Base-by-base conservation (phyloP, 257 asterid genomes). In the Solanum paucissectum region DNA sequence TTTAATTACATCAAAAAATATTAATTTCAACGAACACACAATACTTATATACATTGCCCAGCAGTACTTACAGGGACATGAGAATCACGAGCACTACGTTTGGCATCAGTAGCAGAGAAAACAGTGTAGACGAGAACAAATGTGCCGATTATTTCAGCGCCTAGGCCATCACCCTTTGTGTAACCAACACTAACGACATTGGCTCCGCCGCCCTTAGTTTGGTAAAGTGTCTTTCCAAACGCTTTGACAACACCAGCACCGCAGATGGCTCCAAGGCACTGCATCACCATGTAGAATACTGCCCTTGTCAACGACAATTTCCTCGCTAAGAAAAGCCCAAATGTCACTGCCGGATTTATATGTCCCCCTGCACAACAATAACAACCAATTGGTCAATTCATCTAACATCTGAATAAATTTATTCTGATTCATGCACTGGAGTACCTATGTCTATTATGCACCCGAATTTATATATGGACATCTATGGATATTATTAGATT, bases 61-160 rank as follows among this genome's bases (percentile, higher is more conserved):
- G 40, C 75, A 49, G 25, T 44, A 29, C 91, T 87, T 91, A 89
- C 93, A 46, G 93, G 93, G 60, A 91, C 90, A 73, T 91, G 93
- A 1, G 93, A 91, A 88, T 91, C 93, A 84, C 93, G 81, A 11
- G 93, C 93, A 25, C 40, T 91, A 64, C 93, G 90, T 34, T 91
- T 89, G 72, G 91, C 93, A 40, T 91, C 93, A 1, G 93, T 91
- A 2, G 93, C 93, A 34, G 91, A 91, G 71, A 91, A 91, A 60
- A 91, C 92, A 68, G 93, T 91, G 91, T 91, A 90, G 40, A 90
- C 92, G 21, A 90, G 92, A 37, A 91, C 91, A 21, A 91, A 91
- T 1, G 91, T 91, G 3, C 93, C 91, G 8, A 91, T 37, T 25
- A 89, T 91, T 84, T 91, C 93, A 72, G 93, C 93, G 72, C 93